Evolutionary conservation across 2,329 filamentous ascomycete genomes (phyloP).

Genomic region (Fusarium napiforme): DNA sequence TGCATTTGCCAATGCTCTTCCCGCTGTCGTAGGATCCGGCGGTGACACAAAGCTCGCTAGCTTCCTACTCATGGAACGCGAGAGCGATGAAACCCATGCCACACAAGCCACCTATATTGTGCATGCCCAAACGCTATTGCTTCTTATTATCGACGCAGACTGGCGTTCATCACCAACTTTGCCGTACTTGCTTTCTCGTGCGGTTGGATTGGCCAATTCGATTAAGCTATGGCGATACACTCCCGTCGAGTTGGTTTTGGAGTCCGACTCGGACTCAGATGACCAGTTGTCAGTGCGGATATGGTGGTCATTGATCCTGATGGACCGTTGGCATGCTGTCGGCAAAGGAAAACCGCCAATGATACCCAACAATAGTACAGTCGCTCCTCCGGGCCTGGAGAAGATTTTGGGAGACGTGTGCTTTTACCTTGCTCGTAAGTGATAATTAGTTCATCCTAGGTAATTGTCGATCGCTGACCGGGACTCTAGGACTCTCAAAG

Average conservation of each 20-base stretch:
- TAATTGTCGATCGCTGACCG: constrained; percentile 14
- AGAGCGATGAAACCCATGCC: constrained; percentile 54
- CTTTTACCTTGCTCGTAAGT: constrained; percentile 74
- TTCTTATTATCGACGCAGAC: constrained; percentile 74
- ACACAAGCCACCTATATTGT: constrained; percentile 61
- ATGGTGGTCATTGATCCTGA: constrained; percentile 78
- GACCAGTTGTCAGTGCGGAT: constrained; percentile 71
- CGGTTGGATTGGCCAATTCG: constrained; percentile 72
- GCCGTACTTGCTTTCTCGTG: constrained; percentile 68
- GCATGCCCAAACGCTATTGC: constrained; percentile 73
- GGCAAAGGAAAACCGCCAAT: constrained; percentile 71
- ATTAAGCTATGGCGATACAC: constrained; percentile 66
- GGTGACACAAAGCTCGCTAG: constrained; percentile 59
- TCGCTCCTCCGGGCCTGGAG: constrained; percentile 69
- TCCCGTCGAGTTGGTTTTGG: constrained; percentile 59
- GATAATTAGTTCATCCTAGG: too few relatives aligned
- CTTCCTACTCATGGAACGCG: constrained; percentile 63
- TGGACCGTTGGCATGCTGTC: constrained; percentile 80
- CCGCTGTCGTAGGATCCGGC: constrained; percentile 57
- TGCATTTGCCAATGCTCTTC: constrained; percentile 73
- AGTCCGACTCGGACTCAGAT: constrained; percentile 71
- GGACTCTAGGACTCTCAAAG: constrained; percentile 63
- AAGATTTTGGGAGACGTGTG: constrained; percentile 69
- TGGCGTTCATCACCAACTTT: constrained; percentile 59
- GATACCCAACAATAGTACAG: constrained; percentile 70